These are phyloP conservation scores for Henckelia pumila DNA, from an alignment of 257 asterid genomes.

Conservation along the genomic window DNA sequence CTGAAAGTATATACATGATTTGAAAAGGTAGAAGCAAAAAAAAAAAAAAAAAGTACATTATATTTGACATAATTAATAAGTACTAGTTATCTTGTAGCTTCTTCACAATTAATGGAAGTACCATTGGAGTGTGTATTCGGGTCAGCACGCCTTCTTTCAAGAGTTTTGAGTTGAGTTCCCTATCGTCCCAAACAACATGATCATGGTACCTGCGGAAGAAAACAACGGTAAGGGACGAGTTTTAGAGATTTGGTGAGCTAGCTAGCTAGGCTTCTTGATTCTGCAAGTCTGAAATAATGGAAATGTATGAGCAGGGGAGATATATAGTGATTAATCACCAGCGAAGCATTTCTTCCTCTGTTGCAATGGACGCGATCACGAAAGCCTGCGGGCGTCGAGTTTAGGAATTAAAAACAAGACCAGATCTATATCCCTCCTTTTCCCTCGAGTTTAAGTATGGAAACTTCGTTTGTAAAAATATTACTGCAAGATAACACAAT, in stretches of 20 bases:
- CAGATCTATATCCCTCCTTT: too few species aligned
- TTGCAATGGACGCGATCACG: constrained; percentile 40
- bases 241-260: too few species aligned
- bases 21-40: too few species aligned
- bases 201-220: constrained; percentile 35
- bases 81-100: too few species aligned
- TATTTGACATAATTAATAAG: neutral
- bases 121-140: constrained; percentile 45
- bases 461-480: neutral
- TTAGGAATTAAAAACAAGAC: too few species aligned
- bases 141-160: constrained; percentile 33
- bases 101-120: neutral
- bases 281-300: neutral
- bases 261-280: too few species aligned
- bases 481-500: neutral
- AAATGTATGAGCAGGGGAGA: too few species aligned
- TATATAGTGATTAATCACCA: constrained; percentile 30
- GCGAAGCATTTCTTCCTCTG: constrained; percentile 45
- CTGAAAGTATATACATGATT: constrained; percentile 29
- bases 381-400: constrained; percentile 54
- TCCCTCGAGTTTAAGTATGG: neutral
- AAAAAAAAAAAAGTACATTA: too few species aligned
- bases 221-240: neutral
- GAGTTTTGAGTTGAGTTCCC: constrained; percentile 30
- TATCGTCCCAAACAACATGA: constrained; percentile 44